phyloP scores from a whole-genome alignment of 2,329 filamentous ascomycete species.

The Fusarium armeniacum region DNA sequence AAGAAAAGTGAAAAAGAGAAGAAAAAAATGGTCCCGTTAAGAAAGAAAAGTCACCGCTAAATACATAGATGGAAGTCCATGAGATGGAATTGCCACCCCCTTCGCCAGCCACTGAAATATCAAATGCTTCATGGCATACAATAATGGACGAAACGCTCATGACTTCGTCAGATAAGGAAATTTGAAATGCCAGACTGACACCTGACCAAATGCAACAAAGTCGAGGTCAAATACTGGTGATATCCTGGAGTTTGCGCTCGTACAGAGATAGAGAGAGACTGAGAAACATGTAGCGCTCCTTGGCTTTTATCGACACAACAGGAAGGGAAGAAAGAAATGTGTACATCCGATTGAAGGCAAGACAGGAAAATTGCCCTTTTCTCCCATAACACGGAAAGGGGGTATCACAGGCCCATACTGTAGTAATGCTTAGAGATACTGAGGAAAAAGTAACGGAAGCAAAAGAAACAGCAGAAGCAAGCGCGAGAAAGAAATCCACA shows the following conservation, averaged over 20 bases:
- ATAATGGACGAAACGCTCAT: conserved; percentile 48
- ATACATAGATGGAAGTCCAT: conserved; percentile 48
- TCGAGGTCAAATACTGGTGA: conserved; percentile 44
- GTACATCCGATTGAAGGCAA: conserved; percentile 49
- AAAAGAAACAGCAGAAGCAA: conserved; percentile 46
- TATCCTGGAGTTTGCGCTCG: conserved; percentile 51
- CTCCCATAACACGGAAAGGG: conserved; percentile 29
- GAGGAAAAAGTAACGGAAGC: conserved; percentile 46
- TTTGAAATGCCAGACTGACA: conserved; percentile 46
- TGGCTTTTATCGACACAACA: conserved; percentile 49
- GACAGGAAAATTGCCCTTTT: conserved; percentile 47
- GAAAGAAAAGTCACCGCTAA: conserved; percentile 46
- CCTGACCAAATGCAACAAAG: conserved; percentile 46
- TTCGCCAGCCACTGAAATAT: conserved; percentile 46
- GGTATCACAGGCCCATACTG: conserved; percentile 43
- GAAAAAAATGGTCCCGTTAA: conserved; percentile 36
- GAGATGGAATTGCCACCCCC: conserved; percentile 42
- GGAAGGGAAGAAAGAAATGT: conserved; percentile 50
- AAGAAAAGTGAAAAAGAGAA: conserved; percentile 30
- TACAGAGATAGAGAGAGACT: conserved; percentile 47
- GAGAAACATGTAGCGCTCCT: conserved; percentile 47
- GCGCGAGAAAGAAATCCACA: conserved; percentile 42
- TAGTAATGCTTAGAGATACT: conserved; percentile 40
- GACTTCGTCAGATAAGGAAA: conserved; percentile 48
- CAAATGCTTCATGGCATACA: conserved; percentile 46